A percentile compares a stretch with the other conserved stretches of the same genome.
phyloP scores from a whole-genome alignment of 257 asterid species.

The Mentha longifolia region DNA sequence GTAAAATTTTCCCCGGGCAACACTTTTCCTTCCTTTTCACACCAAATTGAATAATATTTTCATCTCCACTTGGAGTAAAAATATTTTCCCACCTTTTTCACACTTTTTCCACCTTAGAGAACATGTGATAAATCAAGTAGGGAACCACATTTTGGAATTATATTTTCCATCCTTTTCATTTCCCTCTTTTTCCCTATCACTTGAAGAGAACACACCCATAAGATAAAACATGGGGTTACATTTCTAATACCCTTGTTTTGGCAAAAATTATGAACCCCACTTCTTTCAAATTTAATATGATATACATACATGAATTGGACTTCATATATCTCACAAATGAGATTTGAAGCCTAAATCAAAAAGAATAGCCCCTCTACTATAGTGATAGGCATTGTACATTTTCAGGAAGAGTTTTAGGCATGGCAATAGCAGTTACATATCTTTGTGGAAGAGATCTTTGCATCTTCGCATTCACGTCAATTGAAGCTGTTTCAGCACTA shows the following conservation, averaged over 20 bases:
- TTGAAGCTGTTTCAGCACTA: constrained; percentile 46
- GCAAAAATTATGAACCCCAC: constrained; percentile 48
- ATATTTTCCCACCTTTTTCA: no score
- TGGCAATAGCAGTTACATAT: constrained; percentile 70
- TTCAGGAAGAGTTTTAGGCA: constrained; percentile 67
- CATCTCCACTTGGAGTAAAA: no score
- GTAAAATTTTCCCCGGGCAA: no score
- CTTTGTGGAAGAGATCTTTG: constrained; percentile 57
- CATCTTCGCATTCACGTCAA: constrained; percentile 41
- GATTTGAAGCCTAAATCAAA: constrained; percentile 40
- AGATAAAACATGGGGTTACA: constrained; percentile 32
- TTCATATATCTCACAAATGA: constrained; percentile 45
- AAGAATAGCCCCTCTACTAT: constrained; percentile 46
- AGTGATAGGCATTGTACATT: constrained; percentile 68
- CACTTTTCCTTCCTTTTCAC: no score
- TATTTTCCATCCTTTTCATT: no score
- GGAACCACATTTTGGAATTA: no score
- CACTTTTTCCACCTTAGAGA: no score
- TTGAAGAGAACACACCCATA: no score
- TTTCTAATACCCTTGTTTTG: constrained; percentile 31
- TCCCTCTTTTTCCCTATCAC: no score
- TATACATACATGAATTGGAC: constrained; percentile 45
- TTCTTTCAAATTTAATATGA: constrained; percentile 31
- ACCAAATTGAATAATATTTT: no score
- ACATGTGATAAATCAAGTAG: no score